Base-by-base conservation (phyloP, 768 basidiomycete species). In the Suillus lakei region DNA sequence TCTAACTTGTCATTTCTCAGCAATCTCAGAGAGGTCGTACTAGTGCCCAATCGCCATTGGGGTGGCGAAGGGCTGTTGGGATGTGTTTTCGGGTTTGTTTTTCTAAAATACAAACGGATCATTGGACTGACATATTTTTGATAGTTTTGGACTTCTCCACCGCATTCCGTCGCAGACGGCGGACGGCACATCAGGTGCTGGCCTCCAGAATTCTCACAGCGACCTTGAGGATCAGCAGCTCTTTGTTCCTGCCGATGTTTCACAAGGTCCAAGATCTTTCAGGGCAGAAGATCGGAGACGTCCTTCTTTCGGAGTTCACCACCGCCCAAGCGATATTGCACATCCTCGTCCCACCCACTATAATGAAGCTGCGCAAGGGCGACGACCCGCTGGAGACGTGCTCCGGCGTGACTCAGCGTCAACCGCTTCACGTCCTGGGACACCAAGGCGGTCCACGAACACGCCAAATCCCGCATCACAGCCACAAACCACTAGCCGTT, bases 41-140 rank as follows among this genome's bases (percentile, higher is more conserved):
- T 98, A 26, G 94, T 98, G 60, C 97, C 98, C 12, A 98, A 98
- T 77, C 85, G 96, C 56, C 93, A 97, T 69, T 98, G 97, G 96
- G 97, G 97, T 53, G 97, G 97, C 7, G 96, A 96, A 74, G 96
- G 97, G 0, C 83, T 99, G 32, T 82, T 99, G 15, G 97, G 97
- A 48, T 98, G 96, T 71, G 91, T 98, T 34, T 98, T 99, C 54
- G 97, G 97, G 91, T 97, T 75, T 65, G 90, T 82, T 50, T 64
- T 38, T 30, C 50, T 51, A 36, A 53, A 21, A 32, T 60, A 21
- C 41, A 1, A 55, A 63, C 39, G 43, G 46, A 44, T 38, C 48
- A 18, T 36, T 32, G 61, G 34, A 62, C 48, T 48, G 67, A 55
- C 41, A 56, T 65, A 38, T 48, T 59, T 48, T 58, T 54, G 48